phyloP scores from a whole-genome alignment of 1,284 basidiomycete species.

The Malassezia nana region DNA sequence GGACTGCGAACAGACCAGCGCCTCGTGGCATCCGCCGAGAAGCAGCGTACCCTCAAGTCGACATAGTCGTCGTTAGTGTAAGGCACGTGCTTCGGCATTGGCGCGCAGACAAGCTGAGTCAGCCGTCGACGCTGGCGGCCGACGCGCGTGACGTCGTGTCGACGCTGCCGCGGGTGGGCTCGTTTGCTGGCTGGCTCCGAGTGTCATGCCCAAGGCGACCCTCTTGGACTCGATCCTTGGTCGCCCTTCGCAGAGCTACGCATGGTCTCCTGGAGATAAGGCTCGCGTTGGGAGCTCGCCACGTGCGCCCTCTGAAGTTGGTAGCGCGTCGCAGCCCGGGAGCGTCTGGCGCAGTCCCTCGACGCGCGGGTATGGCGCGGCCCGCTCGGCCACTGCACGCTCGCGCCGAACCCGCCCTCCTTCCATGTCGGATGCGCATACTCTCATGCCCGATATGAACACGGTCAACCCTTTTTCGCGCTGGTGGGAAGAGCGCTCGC shows the following conservation, averaged over 20 bases:
- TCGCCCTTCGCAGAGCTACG: slow-evolving; percentile 43
- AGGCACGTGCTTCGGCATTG: slow-evolving; percentile 6
- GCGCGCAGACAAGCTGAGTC: slow-evolving; percentile 9
- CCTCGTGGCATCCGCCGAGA: slow-evolving; percentile 44
- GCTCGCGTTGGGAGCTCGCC: not conserved
- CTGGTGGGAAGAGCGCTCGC: slow-evolving; percentile 16
- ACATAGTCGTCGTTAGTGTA: slow-evolving; percentile 7
- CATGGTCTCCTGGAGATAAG: not conserved
- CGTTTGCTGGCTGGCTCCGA: not conserved
- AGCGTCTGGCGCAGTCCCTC: not conserved
- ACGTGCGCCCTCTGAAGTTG: not conserved
- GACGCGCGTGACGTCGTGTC: not conserved
- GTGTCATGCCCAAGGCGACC: slow-evolving; percentile 30
- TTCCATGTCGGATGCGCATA: not conserved
- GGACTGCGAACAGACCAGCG: slow-evolving; percentile 35
- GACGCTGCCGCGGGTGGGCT: not conserved
- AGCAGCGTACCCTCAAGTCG: slow-evolving; percentile 46
- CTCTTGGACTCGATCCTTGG: slow-evolving; percentile 44
- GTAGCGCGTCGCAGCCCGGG: not conserved
- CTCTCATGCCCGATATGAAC: slow-evolving; percentile 5
- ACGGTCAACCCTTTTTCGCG: slow-evolving; percentile 8
- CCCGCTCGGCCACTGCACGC: not conserved
- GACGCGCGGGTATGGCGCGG: not conserved
- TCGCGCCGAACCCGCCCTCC: not conserved
- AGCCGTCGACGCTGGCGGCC: slow-evolving; percentile 15